These are phyloP conservation scores for Fusarium chlamydosporum DNA, from an alignment of 2,329 filamentous ascomycete species.

Conservation along the genomic window DNA sequence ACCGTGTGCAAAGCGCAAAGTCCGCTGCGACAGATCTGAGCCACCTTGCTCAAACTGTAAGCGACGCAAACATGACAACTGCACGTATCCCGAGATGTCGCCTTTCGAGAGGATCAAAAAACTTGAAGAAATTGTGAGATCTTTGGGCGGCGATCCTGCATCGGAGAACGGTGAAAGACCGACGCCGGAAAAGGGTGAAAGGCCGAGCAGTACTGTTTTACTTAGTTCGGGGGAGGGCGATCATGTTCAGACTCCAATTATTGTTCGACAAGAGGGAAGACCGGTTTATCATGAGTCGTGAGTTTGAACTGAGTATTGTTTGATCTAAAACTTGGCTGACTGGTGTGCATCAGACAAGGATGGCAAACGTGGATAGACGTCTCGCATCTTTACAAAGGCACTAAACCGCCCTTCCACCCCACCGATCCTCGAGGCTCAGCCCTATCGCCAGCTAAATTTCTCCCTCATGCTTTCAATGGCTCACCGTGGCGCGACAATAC, in stretches of 20 bases:
- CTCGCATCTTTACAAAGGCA: conserved; percentile 13
- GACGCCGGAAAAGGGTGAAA: neutral
- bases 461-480: conserved; percentile 25
- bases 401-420: neutral
- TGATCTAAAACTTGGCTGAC: neutral
- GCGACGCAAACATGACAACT: conserved; percentile 32
- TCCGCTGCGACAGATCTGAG: conserved; percentile 31
- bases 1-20: conserved; percentile 37
- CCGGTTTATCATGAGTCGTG: conserved; percentile 29
- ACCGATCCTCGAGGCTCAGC: conserved; percentile 18
- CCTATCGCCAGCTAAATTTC: conserved; percentile 14
- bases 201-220: neutral
- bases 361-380: conserved; percentile 29
- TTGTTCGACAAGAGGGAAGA: conserved; percentile 24
- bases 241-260: conserved; percentile 17
- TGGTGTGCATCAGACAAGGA: neutral
- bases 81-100: conserved; percentile 26
- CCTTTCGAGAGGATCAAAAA: conserved; percentile 23
- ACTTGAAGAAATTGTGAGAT: conserved; percentile 23
- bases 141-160: conserved; percentile 26
- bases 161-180: neutral
- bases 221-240: neutral
- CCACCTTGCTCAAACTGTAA: conserved; percentile 32
- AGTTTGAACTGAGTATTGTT: fast-evolving
- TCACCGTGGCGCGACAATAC: conserved; percentile 15